A percentile compares a stretch with the other conserved stretches of the same genome.
phyloP scores from a whole-genome alignment of 768 basidiomycete species.

The Pisolithus tinctorius region DNA sequence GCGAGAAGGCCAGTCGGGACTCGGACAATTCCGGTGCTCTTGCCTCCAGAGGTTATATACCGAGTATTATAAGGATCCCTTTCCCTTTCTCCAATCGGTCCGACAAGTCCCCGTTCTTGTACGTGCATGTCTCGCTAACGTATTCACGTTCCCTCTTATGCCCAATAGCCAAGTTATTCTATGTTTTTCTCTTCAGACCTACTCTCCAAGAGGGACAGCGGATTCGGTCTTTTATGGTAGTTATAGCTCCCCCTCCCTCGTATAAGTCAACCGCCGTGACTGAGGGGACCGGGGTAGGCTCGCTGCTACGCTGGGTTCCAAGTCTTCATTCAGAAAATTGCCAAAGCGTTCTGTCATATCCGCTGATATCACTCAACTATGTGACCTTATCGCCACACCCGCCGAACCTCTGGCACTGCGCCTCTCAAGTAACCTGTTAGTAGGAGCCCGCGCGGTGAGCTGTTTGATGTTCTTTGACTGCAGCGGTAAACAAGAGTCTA shows the following conservation, averaged over 20 bases:
- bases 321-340: conserved; percentile 79
- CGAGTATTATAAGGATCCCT: not conserved
- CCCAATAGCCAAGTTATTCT: not conserved
- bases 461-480: not conserved
- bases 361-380: conserved; percentile 77
- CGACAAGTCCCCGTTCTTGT: not conserved
- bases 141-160: not conserved
- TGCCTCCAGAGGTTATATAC: not conserved
- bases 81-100: conserved; percentile 1
- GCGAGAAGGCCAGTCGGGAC: conserved; percentile 3
- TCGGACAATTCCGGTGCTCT: conserved; percentile 4
- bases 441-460: conserved; percentile 83
- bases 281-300: conserved; percentile 49
- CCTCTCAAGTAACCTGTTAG: conserved; percentile 82
- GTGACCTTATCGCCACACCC: conserved; percentile 76
- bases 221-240: conserved; percentile 85
- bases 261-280: not conserved
- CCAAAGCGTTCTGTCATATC: conserved; percentile 78
- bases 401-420: conserved; percentile 80
- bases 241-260: not conserved
- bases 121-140: conserved; percentile 2
- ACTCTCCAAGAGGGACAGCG: conserved; percentile 74
- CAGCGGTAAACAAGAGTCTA: conserved; percentile 1
- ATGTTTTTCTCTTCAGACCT: conserved; percentile 91
- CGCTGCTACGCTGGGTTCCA: conserved; percentile 83